Evolutionary conservation across 306 rosid species (phyloP).

Genomic region (Quillaja saponaria): DNA sequence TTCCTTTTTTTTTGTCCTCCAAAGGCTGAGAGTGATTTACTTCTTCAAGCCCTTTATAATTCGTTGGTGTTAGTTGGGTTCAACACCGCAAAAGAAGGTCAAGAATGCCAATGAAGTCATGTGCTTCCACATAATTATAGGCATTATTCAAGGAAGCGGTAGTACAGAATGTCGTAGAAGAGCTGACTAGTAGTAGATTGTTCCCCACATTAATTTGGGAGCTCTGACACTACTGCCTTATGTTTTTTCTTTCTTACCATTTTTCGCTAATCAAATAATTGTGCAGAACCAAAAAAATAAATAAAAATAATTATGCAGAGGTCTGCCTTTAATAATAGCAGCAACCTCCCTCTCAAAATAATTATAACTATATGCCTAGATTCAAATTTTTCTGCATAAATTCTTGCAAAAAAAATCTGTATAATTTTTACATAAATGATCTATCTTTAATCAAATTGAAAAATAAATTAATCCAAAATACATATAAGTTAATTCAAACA

Average conservation of each 20-base stretch:
- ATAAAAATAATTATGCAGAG: too few relatives aligned
- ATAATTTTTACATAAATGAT: too few relatives aligned
- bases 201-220: too few relatives aligned
- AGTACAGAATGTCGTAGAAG: constrained; percentile 26
- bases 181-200: constrained; percentile 17
- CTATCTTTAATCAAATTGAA: too few relatives aligned
- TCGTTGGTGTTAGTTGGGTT: constrained; percentile 16
- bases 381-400: too few relatives aligned
- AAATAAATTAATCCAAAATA: too few relatives aligned
- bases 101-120: constrained; percentile 30
- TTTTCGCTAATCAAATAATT: constrained; percentile 29
- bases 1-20: too few relatives aligned
- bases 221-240: too few relatives aligned
- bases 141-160: constrained; percentile 24
- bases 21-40: too few relatives aligned
- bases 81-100: not conserved
- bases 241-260: not conserved
- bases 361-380: too few relatives aligned
- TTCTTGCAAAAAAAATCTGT: too few relatives aligned
- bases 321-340: not conserved
- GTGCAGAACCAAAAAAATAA: constrained; percentile 13
- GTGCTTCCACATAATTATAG: constrained; percentile 28
- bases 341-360: not conserved
- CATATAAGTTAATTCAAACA: too few relatives aligned
- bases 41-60: constrained; percentile 4